phyloP scores from a whole-genome alignment of 2,329 filamentous ascomycete genomes.

The Pseudogymnoascus sp. region DNA sequence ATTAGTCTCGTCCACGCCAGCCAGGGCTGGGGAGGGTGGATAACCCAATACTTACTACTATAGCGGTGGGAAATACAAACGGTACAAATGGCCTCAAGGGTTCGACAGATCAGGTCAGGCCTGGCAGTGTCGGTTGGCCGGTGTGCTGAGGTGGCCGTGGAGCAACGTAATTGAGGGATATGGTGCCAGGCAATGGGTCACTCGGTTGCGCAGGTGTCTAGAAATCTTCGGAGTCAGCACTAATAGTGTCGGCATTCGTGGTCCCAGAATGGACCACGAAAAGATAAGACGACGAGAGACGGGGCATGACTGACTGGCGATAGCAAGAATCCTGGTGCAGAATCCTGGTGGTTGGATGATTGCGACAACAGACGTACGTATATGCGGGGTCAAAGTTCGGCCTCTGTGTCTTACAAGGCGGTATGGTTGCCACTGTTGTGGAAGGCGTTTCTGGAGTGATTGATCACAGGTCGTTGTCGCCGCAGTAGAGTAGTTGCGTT shows the following conservation, averaged over 20 bases:
- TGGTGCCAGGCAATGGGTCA: neutral
- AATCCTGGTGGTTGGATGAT: neutral
- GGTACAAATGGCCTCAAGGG: neutral
- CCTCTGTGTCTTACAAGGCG: neutral
- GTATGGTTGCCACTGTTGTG: neutral
- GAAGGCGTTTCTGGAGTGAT: constrained; percentile 5
- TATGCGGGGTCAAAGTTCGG: neutral
- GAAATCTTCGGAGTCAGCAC: neutral
- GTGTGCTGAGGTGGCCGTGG: neutral
- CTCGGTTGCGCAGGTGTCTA: neutral
- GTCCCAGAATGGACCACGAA: neutral
- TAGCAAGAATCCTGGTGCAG: neutral
- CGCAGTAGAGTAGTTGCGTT: neutral
- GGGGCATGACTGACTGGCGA: neutral
- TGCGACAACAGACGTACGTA: constrained; percentile 5
- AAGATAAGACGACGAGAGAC: neutral
- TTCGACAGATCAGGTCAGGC: neutral
- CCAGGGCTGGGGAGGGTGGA: neutral
- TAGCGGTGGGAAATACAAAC: neutral
- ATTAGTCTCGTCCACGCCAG: neutral
- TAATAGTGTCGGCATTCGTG: neutral
- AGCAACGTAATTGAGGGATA: neutral
- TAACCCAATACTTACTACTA: constrained; percentile 2
- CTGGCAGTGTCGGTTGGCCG: neutral
- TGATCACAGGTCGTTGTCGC: neutral